Evolutionary conservation across 768 basidiomycete species (phyloP).

Genomic region (Punctularia strigosozonata): DNA sequence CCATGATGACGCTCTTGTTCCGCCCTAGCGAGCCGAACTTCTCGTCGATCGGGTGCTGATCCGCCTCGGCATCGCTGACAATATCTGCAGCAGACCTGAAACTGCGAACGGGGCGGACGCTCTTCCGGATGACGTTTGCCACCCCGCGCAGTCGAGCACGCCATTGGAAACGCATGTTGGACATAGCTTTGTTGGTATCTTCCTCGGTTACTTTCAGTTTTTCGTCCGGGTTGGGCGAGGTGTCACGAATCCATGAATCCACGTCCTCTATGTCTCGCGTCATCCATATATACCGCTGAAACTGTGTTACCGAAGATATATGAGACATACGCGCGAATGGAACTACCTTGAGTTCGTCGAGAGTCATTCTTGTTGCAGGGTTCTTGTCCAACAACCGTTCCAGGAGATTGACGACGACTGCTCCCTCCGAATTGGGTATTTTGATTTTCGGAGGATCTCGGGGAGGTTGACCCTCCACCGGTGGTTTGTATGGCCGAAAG

Average conservation of each 20-base stretch:
- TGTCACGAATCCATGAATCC: slow-evolving; percentile 57
- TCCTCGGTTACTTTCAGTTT: slow-evolving; percentile 56
- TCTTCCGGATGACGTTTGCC: slow-evolving; percentile 40
- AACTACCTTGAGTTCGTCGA: slow-evolving; percentile 72
- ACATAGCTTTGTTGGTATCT: slow-evolving; percentile 70
- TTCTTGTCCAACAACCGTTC: slow-evolving; percentile 76
- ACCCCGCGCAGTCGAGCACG: slow-evolving; percentile 30
- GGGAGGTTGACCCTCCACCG: too few relatives aligned
- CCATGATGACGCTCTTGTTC: slow-evolving; percentile 14
- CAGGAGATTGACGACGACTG: slow-evolving; percentile 59
- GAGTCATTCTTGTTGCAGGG: slow-evolving; percentile 54
- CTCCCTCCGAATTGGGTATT: slow-evolving; percentile 37
- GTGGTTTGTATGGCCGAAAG: too few relatives aligned
- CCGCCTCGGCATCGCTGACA: too few relatives aligned
- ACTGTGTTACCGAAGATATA: neutral
- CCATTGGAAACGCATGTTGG: slow-evolving; percentile 51
- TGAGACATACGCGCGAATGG: slow-evolving; percentile 11
- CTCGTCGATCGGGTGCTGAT: too few relatives aligned
- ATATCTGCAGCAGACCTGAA: slow-evolving; percentile 10
- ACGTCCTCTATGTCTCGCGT: slow-evolving; percentile 54
- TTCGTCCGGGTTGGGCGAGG: slow-evolving; percentile 35
- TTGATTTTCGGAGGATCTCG: slow-evolving; percentile 7
- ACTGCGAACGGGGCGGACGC: slow-evolving; percentile 23
- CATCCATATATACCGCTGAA: slow-evolving; percentile 44
- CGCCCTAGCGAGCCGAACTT: slow-evolving; percentile 12